Evolutionary conservation across 257 asterid species (phyloP).

Genomic region (Marsdenia floribunda): DNA sequence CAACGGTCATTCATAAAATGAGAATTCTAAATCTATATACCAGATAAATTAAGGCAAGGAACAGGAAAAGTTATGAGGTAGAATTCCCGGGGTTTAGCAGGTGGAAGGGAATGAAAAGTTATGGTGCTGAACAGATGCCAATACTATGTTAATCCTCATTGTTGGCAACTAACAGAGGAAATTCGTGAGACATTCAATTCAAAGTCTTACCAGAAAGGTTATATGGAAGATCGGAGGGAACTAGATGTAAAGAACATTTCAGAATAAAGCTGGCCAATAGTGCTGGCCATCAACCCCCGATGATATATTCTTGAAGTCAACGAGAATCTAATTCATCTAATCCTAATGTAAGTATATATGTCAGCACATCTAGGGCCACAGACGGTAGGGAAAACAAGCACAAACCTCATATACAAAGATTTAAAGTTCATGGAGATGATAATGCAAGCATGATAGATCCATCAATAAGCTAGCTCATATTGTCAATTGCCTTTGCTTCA

Average conservation of each 20-base stretch:
- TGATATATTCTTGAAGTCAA: background rate
- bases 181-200: background rate
- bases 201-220: background rate
- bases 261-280: background rate
- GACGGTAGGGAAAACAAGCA: background rate
- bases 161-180: background rate
- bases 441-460: background rate
- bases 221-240: too few species aligned
- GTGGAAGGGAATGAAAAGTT: background rate
- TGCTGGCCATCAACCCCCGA: background rate
- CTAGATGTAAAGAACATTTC: background rate
- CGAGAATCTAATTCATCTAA: background rate
- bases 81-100: too few species aligned
- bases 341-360: background rate
- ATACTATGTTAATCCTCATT: background rate
- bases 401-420: background rate
- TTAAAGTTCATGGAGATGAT: background rate
- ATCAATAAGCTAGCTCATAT: conserved; percentile 17
- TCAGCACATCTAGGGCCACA: background rate
- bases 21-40: background rate
- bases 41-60: background rate
- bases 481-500: conserved; percentile 68
- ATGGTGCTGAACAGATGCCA: background rate
- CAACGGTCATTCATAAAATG: background rate
- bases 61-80: background rate